Evolutionary conservation across 257 asterid genomes (phyloP), one percentile per base, ranked within the genome.

Genomic region (Jacaranda copaia): DNA sequence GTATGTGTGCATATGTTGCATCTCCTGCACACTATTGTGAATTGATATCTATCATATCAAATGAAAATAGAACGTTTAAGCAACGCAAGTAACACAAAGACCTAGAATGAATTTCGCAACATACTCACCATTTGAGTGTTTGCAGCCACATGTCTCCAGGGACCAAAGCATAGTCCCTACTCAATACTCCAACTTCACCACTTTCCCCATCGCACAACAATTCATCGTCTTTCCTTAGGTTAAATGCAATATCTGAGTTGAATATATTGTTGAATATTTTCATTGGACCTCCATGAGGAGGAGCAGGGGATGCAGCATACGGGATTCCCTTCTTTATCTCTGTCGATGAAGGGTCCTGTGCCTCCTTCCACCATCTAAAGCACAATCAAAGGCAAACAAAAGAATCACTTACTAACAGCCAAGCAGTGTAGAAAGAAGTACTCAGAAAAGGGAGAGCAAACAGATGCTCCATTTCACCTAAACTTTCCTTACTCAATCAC

Each of bases 331-430:
- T 81, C 84, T 82, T 89, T 64, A 76, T 83, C 82, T 84, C 91
- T 5, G 85, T 40, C 20, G 81, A 82, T n/a, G 84, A 78, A 61
- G 96, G 72, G 62, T 88, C 93, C 77, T 85, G 98, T 19, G 97
- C 97, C 83, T 93, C 98, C 89, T 87, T 91, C 97, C 99, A 95
- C 99, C 99, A 95, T 85, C 98, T 95, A 80, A 59, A 78, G 75
- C 72, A 72, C 64, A 81, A 48, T 60, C 69, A 83, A 25, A 63
- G 39, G 19, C 71, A 40, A 72, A 72, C 68, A 75, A 56, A 58
- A 20, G 16, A 48, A 58, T 68, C 39, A 38, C 3, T 40, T 12
- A 53, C 63, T 32, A 45, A 48, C 32, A 83, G 12, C 56, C 39
- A 13, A 71, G 53, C 38, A 40, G 58, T n/a, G n/a, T 25, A 36